Evolutionary conservation across 2,329 filamentous ascomycete genomes (phyloP).

Genomic region (Raffaelea albimanens): DNA sequence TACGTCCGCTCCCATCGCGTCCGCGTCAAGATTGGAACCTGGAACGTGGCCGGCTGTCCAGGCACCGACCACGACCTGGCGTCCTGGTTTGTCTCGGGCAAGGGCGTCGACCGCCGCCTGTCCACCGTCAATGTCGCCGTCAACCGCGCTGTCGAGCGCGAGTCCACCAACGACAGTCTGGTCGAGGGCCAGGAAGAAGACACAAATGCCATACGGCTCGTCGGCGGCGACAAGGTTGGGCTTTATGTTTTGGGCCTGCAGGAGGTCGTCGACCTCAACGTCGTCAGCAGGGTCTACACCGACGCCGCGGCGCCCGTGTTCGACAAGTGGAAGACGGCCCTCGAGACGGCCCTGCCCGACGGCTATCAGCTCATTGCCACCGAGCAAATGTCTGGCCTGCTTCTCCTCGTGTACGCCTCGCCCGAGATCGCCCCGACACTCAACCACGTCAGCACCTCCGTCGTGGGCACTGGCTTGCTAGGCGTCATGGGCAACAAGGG

Average conservation of each 20-base stretch:
- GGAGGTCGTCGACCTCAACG: constrained; percentile 80
- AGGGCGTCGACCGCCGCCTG: constrained; percentile 57
- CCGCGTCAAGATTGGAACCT: constrained; percentile 82
- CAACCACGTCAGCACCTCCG: constrained; percentile 71
- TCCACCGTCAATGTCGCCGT: constrained; percentile 40
- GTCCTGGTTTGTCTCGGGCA: constrained; percentile 76
- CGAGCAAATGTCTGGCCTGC: constrained; percentile 77
- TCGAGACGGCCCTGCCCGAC: constrained; percentile 63
- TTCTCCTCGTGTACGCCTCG: constrained; percentile 79
- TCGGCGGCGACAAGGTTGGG: constrained; percentile 61
- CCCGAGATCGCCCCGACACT: constrained; percentile 65
- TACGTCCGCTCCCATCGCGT: constrained; percentile 68
- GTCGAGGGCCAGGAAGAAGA: constrained; percentile 19
- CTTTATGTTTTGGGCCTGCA: constrained; percentile 87
- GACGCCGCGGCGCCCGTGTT: constrained; percentile 53
- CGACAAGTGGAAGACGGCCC: constrained; percentile 70
- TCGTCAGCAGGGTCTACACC: constrained; percentile 59
- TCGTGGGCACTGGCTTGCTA: constrained; percentile 79
- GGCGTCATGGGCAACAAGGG: constrained; percentile 97
- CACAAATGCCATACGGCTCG: constrained; percentile 29
- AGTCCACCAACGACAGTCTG: constrained; percentile 36
- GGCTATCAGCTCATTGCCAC: constrained; percentile 71
- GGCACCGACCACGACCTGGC: constrained; percentile 82
- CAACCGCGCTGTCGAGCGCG: constrained; percentile 27
- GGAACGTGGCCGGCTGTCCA: constrained; percentile 84